Evolutionary conservation across 306 rosid species (phyloP).

Genomic region (Cicer pinnatifidum): DNA sequence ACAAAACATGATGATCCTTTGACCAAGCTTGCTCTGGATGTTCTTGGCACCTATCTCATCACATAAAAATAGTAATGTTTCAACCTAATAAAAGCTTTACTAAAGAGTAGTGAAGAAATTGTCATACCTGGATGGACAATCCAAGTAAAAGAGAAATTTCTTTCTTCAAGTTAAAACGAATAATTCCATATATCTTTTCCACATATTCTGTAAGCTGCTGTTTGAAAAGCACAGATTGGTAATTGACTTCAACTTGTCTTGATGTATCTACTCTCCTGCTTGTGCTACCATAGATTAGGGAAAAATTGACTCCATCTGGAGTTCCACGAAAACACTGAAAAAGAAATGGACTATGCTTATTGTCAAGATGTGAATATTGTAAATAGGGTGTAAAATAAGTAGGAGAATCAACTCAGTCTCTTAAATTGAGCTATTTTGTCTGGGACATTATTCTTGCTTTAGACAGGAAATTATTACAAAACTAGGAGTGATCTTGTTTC

Average conservation of each 20-base stretch:
- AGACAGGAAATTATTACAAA: not conserved
- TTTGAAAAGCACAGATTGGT: conserved; percentile 91
- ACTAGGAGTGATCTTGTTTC: not conserved
- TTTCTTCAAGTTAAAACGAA: conserved; percentile 92
- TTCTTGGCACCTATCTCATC: conserved; percentile 80
- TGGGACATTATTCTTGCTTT: not conserved
- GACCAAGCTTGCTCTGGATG: conserved; percentile 89
- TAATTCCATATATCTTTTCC: conserved; percentile 96
- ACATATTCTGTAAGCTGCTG: conserved; percentile 96
- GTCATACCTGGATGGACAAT: conserved; percentile 87
- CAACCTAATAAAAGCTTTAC: conserved; percentile 37
- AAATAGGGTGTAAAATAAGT: not conserved
- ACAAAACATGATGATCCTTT: conserved; percentile 81
- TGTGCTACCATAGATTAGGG: conserved; percentile 51
- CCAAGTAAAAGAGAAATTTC: conserved; percentile 92
- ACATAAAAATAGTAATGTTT: conserved; percentile 43
- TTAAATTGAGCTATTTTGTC: not conserved
- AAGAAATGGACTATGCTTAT: conserved; percentile 1
- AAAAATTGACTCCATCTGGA: conserved; percentile 56
- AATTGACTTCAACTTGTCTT: conserved; percentile 95
- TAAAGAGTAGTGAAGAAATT: conserved; percentile 38
- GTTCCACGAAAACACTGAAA: conserved; percentile 61
- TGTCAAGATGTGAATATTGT: not conserved
- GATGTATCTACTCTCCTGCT: conserved; percentile 75
- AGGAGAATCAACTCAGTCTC: not conserved